Evolutionary conservation across 75 land plant species (phyloP).

Genomic region (Cupressus sempervirens): DNA sequence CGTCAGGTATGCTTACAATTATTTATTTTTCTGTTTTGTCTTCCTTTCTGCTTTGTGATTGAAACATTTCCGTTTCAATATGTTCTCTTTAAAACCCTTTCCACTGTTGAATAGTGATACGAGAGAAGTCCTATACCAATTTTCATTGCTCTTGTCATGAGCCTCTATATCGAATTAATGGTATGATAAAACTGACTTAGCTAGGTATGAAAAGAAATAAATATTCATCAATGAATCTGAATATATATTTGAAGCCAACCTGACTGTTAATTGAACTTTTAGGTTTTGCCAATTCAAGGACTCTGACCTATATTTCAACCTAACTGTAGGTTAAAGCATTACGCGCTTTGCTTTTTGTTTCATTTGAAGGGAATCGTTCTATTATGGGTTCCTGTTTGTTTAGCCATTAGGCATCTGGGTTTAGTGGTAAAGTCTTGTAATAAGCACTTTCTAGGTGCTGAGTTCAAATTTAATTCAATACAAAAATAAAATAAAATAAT

Average conservation of each 20-base stretch:
- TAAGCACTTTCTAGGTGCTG: too few relatives aligned
- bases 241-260: neutral
- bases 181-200: neutral
- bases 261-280: neutral
- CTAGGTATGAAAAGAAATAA: neutral
- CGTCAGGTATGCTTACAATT: slow-evolving; percentile 53
- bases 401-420: too few relatives aligned
- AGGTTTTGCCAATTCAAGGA: neutral
- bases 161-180: neutral
- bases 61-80: neutral
- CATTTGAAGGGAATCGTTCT: too few relatives aligned
- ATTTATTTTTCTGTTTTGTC: slow-evolving; percentile 9
- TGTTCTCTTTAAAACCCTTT: neutral
- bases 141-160: neutral
- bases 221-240: neutral
- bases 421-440: too few relatives aligned
- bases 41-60: neutral
- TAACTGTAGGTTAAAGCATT: neutral
- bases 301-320: neutral
- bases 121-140: neutral
- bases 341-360: neutral
- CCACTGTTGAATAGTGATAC: neutral
- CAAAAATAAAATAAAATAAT: too few relatives aligned
- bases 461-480: too few relatives aligned
- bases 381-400: too few relatives aligned